A percentile compares a stretch with the other conserved stretches of the same genome.
These are phyloP conservation scores for Porogramme epimiltina DNA, from an alignment of 1,284 basidiomycete genomes.

Conservation along the genomic window DNA sequence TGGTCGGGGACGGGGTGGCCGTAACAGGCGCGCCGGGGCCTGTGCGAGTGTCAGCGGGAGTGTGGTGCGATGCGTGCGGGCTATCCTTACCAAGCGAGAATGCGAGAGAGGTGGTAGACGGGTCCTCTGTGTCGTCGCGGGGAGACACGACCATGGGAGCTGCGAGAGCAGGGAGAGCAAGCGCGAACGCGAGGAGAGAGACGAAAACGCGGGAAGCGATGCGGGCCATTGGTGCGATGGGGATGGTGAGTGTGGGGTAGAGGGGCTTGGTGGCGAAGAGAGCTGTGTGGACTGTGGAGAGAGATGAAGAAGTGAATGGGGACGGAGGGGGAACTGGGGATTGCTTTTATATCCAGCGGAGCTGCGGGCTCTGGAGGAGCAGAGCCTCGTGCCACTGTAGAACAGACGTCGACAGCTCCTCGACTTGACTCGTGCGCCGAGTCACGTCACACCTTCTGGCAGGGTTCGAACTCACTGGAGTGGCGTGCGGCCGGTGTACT, in stretches of 20 bases:
- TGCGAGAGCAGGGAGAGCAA: conserved; percentile 9
- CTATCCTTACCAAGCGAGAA: conserved; percentile 9
- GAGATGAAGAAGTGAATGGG: background rate
- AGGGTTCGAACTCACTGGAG: background rate
- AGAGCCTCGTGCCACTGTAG: background rate
- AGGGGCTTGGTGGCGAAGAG: background rate
- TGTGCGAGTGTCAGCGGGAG: background rate
- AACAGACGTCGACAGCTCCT: conserved; percentile 1
- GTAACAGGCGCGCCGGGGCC: background rate
- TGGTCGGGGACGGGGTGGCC: background rate
- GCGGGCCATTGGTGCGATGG: background rate
- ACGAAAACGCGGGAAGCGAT: conserved; percentile 6
- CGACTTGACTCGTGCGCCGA: background rate
- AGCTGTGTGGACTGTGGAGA: background rate
- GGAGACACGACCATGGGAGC: conserved; percentile 6
- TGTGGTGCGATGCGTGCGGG: background rate
- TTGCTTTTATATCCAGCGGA: background rate
- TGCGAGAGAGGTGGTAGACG: background rate
- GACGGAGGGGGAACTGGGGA: background rate
- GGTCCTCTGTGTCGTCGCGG: background rate
- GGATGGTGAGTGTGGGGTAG: background rate
- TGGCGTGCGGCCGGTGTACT: no score
- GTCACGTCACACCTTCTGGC: background rate
- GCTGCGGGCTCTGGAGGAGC: background rate
- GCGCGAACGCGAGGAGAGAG: conserved; percentile 8